Evolutionary conservation across 352 stramenopile species (phyloP), one percentile per base, ranked within the genome.

Genomic region (Elongisporangium undulatum): DNA sequence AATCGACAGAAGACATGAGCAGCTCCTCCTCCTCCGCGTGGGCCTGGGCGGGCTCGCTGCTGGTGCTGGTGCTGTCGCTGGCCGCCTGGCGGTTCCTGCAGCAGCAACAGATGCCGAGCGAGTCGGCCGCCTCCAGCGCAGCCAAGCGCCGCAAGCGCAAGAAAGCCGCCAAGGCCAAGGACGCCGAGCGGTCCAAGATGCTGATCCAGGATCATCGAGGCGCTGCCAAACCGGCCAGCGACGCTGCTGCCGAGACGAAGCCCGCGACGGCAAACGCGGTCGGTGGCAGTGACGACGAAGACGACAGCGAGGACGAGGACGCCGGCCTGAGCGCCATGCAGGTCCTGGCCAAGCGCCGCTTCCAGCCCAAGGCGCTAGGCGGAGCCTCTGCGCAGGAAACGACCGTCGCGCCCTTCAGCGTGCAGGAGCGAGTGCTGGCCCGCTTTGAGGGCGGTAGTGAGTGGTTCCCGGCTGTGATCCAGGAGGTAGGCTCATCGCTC

Each of bases 381-480:
- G 78, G 70, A 9, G 59, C 7, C 17, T 55, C 55, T 0, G 63
- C 64, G 10, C 56, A 58, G 4, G 57, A 75, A 22, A 55, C 62
- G 17, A 52, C 70, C 7, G 39, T 68, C 21, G 56, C 66, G 4
- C 38, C 56, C 9, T 79, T 82, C 54, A 51, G 58, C 2, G 70
- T 75, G 4, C 62, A 63, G 21, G 73, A 94, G 51, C 63, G 73
- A 10, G 82, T 94, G 9, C 23, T 90, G 12, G 85, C 79, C 7
- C 72, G 79, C 24, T 94, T 86, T 56, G 58, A 79, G n/a, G 63
- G 74, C 52, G 77, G 77, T 1, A 56, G 51, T 3, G 62, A 82
- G 17, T 92, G 81, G 82, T 92, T 92, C 49, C 81, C 79, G 2
- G 82, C 79, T 4, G 77, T 55, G 4, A 72, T 94, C 23, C 49